These are phyloP conservation scores for Lentinula aciculospora DNA, from an alignment of 768 basidiomycete genomes.

Conservation along the genomic window DNA sequence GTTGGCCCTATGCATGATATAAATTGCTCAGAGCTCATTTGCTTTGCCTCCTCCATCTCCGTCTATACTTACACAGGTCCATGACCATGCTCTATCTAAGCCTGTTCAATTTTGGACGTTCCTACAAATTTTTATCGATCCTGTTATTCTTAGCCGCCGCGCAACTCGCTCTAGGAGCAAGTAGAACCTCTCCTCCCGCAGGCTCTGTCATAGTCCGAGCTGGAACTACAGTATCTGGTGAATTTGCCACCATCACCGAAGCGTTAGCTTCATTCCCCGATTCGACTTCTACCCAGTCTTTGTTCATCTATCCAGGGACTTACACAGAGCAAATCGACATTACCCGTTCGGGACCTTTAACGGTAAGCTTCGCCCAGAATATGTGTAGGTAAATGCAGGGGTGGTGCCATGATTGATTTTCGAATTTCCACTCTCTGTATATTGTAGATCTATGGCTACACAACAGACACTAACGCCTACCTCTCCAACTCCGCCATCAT, in stretches of 20 bases:
- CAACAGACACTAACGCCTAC: constrained; percentile 32
- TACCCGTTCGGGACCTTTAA: constrained; percentile 37
- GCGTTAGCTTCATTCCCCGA: constrained; percentile 38
- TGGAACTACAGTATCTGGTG: constrained; percentile 31
- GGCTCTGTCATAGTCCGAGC: constrained; percentile 37
- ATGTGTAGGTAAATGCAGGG: too few relatives aligned
- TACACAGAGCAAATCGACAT: constrained; percentile 41
- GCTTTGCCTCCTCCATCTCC: too few relatives aligned
- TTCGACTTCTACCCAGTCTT: constrained; percentile 28
- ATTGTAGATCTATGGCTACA: constrained; percentile 43
- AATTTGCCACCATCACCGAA: constrained; percentile 32
- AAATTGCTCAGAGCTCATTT: too few relatives aligned
- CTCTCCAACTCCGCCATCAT: constrained; percentile 34
- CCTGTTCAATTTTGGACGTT: too few relatives aligned
- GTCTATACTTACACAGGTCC: too few relatives aligned
- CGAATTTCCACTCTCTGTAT: too few relatives aligned
- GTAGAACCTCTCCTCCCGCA: constrained; percentile 35
- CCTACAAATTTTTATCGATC: too few relatives aligned
- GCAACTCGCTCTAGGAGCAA: constrained; percentile 19
- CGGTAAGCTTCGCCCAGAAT: constrained; percentile 18
- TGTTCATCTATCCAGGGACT: constrained; percentile 45
- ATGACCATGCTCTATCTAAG: too few relatives aligned
- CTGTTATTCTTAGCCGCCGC: background rate
- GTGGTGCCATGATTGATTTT: background rate
- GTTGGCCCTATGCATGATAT: too few relatives aligned